Evolutionary conservation across 2,329 filamentous ascomycete species (phyloP).

Genomic region (Calcarisporium arbuscula): DNA sequence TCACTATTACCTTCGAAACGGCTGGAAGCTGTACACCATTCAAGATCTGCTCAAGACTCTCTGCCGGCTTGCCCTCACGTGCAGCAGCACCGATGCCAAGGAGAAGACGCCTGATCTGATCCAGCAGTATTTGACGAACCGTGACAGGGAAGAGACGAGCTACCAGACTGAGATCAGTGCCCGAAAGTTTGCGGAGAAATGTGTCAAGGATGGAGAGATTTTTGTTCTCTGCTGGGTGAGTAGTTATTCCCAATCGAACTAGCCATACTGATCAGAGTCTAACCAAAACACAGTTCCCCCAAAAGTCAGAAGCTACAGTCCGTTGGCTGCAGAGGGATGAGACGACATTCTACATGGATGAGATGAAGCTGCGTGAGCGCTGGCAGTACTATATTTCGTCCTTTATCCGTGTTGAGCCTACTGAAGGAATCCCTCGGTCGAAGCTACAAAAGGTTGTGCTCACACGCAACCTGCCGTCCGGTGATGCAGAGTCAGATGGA

Average conservation of each 20-base stretch:
- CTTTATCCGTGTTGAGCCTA: constrained; percentile 82
- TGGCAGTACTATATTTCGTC: constrained; percentile 98
- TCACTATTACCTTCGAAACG: constrained; percentile 82
- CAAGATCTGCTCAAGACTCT: constrained; percentile 81
- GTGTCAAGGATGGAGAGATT: constrained; percentile 85
- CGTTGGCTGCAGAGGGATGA: constrained; percentile 65
- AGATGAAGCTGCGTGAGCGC: constrained; percentile 72
- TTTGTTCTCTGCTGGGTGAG: constrained; percentile 89
- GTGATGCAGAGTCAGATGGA: constrained; percentile 57
- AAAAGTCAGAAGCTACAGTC: constrained; percentile 60
- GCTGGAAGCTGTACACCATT: constrained; percentile 90
- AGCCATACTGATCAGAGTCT: neutral
- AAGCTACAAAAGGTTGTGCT: constrained; percentile 64
- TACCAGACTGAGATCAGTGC: constrained; percentile 86
- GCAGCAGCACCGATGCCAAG: constrained; percentile 79
- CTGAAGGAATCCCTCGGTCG: constrained; percentile 65
- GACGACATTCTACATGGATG: constrained; percentile 79
- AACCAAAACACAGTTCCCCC: constrained; percentile 50
- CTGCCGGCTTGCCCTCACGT: constrained; percentile 72
- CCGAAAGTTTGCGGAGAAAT: constrained; percentile 85
- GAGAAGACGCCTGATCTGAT: constrained; percentile 92
- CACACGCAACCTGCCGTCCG: constrained; percentile 60
- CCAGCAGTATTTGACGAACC: constrained; percentile 75
- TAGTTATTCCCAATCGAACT: too few species aligned
- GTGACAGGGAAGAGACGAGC: constrained; percentile 77